Percentiles rank a stretch among this genome's conserved stretches.
phyloP scores from a whole-genome alignment of 2,329 filamentous ascomycete species.

The Monosporascus sp. region DNA sequence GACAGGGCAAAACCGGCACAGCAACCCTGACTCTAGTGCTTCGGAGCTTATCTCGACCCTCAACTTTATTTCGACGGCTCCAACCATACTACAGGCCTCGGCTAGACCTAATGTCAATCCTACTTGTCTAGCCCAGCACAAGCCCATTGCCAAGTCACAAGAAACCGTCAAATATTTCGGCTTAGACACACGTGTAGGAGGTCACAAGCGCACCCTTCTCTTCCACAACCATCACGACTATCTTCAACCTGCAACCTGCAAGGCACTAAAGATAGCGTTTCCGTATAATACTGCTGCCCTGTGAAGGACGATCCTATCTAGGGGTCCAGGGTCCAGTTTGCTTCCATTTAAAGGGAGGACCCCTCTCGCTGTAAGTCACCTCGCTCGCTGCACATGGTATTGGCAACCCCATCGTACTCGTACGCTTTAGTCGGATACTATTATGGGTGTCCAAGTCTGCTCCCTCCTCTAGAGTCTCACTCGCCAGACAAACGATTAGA shows the following conservation, averaged over 20 bases:
- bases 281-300: neutral
- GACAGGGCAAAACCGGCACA: constrained; percentile 17
- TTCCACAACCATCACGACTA: neutral
- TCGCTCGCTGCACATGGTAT: too few species aligned
- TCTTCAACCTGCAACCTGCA: neutral
- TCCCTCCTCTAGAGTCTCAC: neutral
- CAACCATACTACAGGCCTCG: too few species aligned
- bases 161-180: constrained; percentile 3
- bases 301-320: neutral
- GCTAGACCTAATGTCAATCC: constrained; percentile 1
- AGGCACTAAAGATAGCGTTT: neutral
- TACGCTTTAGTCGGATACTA: too few species aligned
- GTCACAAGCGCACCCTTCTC: neutral
- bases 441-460: too few species aligned
- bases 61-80: too few species aligned
- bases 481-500: neutral
- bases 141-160: constrained; percentile 13
- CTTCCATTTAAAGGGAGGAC: neutral
- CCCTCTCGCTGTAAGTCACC: neutral
- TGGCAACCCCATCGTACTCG: too few species aligned
- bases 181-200: neutral
- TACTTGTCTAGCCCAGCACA: constrained; percentile 12
- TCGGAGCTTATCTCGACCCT: too few species aligned
- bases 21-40: constrained; percentile 2
- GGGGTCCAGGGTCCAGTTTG: neutral